phyloP scores from a whole-genome alignment of 768 basidiomycete species.

The Lactifluus piperatus region DNA sequence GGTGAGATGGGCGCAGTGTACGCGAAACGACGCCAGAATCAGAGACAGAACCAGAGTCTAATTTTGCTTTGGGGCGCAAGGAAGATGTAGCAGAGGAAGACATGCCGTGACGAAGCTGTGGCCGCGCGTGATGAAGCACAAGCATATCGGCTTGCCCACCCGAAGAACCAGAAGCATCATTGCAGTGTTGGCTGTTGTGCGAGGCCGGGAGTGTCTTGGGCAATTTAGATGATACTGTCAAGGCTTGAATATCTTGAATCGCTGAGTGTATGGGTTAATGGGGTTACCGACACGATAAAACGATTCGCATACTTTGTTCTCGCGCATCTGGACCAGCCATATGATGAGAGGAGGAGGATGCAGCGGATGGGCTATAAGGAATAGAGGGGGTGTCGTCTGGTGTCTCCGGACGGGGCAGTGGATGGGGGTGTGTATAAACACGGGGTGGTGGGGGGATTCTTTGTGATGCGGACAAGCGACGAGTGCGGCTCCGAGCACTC shows the following conservation, averaged over 20 bases:
- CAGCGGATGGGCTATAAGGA: neutral
- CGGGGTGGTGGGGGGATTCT: neutral
- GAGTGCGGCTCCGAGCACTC: slow-evolving; percentile 3
- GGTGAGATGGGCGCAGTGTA: neutral
- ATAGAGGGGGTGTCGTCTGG: neutral
- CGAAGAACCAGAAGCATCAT: neutral
- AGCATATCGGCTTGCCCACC: neutral
- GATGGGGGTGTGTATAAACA: neutral
- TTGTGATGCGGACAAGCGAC: neutral
- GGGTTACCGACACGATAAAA: neutral
- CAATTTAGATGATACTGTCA: neutral
- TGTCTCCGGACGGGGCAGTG: neutral
- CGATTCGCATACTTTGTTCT: neutral
- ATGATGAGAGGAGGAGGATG: neutral
- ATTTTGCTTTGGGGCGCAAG: neutral
- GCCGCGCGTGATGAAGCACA: neutral
- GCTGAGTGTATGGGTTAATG: neutral
- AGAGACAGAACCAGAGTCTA: slow-evolving; percentile 13
- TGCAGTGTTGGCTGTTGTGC: neutral
- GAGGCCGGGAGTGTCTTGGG: neutral
- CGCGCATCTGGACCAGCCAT: neutral
- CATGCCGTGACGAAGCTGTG: neutral
- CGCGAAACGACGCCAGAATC: slow-evolving; percentile 12
- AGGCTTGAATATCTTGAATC: slow-evolving; percentile 1
- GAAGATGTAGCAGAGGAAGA: neutral